Conservation (phyloP, 352 stramenopile species). For the Phytophthora chlamydospora region DNA sequence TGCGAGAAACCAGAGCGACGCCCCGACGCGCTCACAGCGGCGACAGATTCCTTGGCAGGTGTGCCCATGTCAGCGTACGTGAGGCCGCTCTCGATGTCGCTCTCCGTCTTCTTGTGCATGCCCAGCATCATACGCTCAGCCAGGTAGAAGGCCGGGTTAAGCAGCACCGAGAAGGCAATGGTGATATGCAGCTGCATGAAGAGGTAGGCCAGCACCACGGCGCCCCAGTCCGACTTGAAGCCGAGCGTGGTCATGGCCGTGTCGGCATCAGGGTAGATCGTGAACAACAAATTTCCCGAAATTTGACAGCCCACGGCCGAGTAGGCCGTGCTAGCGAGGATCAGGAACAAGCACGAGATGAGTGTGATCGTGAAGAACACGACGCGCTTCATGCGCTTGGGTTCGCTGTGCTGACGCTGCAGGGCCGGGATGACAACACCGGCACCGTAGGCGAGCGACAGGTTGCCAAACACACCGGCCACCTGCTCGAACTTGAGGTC, state of each 20-base stretch:
- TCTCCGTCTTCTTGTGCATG: constrained; percentile 50
- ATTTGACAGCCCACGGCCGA: constrained; percentile 68
- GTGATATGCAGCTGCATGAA: constrained; percentile 45
- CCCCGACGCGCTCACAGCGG: constrained; percentile 22
- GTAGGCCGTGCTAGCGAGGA: constrained; percentile 54
- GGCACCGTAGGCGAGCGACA: constrained; percentile 62
- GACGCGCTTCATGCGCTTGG: constrained; percentile 61
- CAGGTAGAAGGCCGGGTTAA: constrained; percentile 52
- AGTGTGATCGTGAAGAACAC: constrained; percentile 57
- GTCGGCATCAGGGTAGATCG: constrained; percentile 45
- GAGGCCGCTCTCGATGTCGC: constrained; percentile 40
- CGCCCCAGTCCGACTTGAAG: constrained; percentile 43
- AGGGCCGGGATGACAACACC: constrained; percentile 64
- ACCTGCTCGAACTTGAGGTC: constrained; percentile 55
- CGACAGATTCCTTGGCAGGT: constrained; percentile 30
- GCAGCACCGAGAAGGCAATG: constrained; percentile 43
- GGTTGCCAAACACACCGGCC: constrained; percentile 57
- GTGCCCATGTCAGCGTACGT: constrained; percentile 29
- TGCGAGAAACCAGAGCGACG: constrained; percentile 32
- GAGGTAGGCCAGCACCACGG: constrained; percentile 42
- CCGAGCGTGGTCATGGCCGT: constrained; percentile 38
- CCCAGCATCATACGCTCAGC: constrained; percentile 50
- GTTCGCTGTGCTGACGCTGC: constrained; percentile 59
- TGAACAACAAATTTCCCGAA: constrained; percentile 66
- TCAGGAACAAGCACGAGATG: constrained; percentile 56